Evolutionary conservation across 306 rosid genomes (phyloP).

Genomic region (Luffa aegyptiaca): DNA sequence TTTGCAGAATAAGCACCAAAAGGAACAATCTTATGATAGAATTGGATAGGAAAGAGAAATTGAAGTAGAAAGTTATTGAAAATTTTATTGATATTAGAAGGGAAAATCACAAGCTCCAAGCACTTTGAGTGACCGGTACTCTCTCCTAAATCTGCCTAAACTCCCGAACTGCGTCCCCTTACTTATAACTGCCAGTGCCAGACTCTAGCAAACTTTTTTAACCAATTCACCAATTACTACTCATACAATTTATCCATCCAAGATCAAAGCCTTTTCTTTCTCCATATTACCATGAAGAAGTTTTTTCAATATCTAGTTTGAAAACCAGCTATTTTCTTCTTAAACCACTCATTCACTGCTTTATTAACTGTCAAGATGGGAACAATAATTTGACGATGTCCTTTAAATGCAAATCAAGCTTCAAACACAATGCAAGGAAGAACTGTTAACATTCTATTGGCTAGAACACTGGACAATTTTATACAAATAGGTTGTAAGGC

Average conservation of each 20-base stretch:
- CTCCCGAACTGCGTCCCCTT: background rate
- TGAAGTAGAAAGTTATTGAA: background rate
- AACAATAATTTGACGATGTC: background rate
- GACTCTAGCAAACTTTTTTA: background rate
- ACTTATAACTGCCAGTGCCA: background rate
- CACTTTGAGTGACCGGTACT: background rate
- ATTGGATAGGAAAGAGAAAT: background rate
- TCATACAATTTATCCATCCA: background rate
- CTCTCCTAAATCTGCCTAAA: background rate
- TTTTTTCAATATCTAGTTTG: background rate
- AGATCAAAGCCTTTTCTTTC: background rate
- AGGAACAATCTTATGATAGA: background rate
- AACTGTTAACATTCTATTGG: background rate
- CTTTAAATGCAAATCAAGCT: background rate
- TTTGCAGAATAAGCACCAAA: background rate
- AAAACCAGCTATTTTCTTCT: background rate
- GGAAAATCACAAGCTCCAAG: background rate
- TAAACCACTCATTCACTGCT: background rate
- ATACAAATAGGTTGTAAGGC: background rate
- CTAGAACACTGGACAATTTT: background rate
- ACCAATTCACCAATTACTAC: background rate
- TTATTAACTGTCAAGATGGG: background rate
- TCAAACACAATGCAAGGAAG: background rate
- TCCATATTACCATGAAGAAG: background rate
- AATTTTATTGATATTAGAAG: background rate